Base-by-base conservation (phyloP, 352 stramenopile species). In the Phytopythium helicoides region DNA sequence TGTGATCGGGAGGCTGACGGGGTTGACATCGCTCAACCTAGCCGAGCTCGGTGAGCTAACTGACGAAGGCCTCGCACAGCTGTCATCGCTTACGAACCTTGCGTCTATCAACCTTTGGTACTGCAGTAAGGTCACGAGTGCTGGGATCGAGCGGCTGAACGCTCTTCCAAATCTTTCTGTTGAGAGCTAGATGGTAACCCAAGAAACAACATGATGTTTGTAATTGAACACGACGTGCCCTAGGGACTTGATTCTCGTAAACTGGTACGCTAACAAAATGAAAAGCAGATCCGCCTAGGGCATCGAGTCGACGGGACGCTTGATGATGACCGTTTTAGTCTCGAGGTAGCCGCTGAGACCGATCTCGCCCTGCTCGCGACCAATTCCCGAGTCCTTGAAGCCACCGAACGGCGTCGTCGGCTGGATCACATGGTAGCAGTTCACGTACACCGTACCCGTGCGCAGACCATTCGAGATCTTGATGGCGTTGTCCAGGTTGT, bases 391-490 rank as follows among this genome's bases (percentile, higher is more conserved):
- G 56, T 89, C 66, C 73, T 90, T 89, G 68, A 73, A 85, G 44
- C 82, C 82, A 31, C 82, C 82, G 40, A 90, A 93, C 10, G 74
- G 73, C 53, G 93, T 86, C 46, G 72, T 71, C 19, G 63, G 65
- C 47, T 92, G 86, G 23, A 92, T 89, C 16, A 94, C 56, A 38
- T 96, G 76, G 71, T 97, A 97, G 67, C 80, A 96, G 76, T 98
- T 99, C 14, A 98, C 80, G 60, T 93, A 96, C 31, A 98, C 87
- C 21, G 96, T 97, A 31, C 94, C 94, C 47, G 78, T 79, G 49
- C 96, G 81, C 18, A 99, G 74, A 1, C 58, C 71, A 47, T 94
- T 82, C 44, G 89, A 80, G 58, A 98, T 81, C 49, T 87, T 75
- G 60, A 96, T 84, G 9, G 80, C 79, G 49, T 87, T 76, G 36